Evolutionary conservation across 2,329 filamentous ascomycete species (phyloP).

Genomic region (Neoascochyta sp.): DNA sequence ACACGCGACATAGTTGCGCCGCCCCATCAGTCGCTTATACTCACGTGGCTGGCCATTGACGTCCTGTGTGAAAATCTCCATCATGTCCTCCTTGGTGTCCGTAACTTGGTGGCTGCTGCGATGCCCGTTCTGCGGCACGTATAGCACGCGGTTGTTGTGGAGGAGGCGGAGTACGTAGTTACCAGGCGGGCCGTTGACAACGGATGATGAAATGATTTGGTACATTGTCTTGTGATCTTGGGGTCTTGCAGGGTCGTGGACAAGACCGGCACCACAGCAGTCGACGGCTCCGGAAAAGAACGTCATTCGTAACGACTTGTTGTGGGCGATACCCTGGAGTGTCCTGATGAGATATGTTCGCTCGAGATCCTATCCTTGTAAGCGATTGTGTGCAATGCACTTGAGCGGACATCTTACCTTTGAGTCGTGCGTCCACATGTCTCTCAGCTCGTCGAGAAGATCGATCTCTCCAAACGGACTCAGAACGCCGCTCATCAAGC

Average conservation of each 20-base stretch:
- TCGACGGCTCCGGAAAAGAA: conserved; percentile 94
- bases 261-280: conserved; percentile 82
- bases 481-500: conserved; percentile 90
- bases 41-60: conserved; percentile 79
- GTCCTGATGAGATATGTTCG: conserved; percentile 95
- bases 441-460: conserved; percentile 86
- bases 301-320: conserved; percentile 94
- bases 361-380: conserved; percentile 68
- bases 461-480: conserved; percentile 97
- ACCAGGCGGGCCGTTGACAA: conserved; percentile 83
- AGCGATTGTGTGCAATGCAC: conserved; percentile 6
- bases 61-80: conserved; percentile 97
- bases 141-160: conserved; percentile 91
- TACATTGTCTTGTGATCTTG: conserved; percentile 99
- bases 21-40: conserved; percentile 86
- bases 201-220: conserved; percentile 87
- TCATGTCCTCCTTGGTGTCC: conserved; percentile 99
- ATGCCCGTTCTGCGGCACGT: conserved; percentile 85
- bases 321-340: conserved; percentile 88
- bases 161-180: conserved; percentile 88
- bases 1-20: conserved; percentile 87
- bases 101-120: conserved; percentile 64
- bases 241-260: conserved; percentile 89
- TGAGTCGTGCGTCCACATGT: conserved; percentile 97
- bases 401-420: conserved; percentile 56